Evolutionary conservation across 495 filamentous ascomycete species (phyloP).

Genomic region (Aspergillus affinis): DNA sequence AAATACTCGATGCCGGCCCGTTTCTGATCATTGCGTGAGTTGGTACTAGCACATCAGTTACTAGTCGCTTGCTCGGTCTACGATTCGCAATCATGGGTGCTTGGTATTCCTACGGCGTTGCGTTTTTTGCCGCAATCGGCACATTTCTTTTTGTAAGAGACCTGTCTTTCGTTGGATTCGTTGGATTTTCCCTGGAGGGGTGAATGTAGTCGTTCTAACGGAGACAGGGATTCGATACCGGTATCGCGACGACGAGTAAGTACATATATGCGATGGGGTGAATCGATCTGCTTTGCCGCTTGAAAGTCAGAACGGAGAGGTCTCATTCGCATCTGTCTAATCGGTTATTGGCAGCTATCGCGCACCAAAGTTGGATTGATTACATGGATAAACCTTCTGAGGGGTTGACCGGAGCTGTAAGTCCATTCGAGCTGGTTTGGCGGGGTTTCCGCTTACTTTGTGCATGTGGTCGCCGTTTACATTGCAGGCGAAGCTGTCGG

Average conservation of each 20-base stretch:
- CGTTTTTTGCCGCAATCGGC: slow-evolving; percentile 55
- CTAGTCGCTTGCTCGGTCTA: neutral
- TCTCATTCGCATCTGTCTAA: neutral
- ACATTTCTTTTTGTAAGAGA: slow-evolving; percentile 55
- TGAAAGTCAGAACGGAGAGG: too few relatives aligned
- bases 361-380: slow-evolving; percentile 59
- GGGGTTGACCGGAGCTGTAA: slow-evolving; percentile 56
- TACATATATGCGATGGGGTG: slow-evolving; percentile 4
- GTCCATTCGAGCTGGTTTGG: slow-evolving; percentile 7
- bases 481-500: slow-evolving; percentile 59
- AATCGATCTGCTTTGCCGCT: neutral
- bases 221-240: slow-evolving; percentile 55
- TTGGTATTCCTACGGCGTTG: slow-evolving; percentile 49
- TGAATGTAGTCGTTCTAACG: slow-evolving; percentile 5
- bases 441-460: neutral
- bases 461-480: slow-evolving; percentile 56
- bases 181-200: neutral
- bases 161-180: neutral
- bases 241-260: slow-evolving; percentile 60
- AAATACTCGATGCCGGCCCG: neutral
- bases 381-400: slow-evolving; percentile 57
- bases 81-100: slow-evolving; percentile 29
- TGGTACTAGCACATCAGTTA: too few relatives aligned
- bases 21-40: neutral
- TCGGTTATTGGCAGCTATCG: slow-evolving; percentile 44